These are phyloP conservation scores for Chalaropsis ovoidea DNA, from an alignment of 2,329 filamentous ascomycete genomes.

Conservation along the genomic window DNA sequence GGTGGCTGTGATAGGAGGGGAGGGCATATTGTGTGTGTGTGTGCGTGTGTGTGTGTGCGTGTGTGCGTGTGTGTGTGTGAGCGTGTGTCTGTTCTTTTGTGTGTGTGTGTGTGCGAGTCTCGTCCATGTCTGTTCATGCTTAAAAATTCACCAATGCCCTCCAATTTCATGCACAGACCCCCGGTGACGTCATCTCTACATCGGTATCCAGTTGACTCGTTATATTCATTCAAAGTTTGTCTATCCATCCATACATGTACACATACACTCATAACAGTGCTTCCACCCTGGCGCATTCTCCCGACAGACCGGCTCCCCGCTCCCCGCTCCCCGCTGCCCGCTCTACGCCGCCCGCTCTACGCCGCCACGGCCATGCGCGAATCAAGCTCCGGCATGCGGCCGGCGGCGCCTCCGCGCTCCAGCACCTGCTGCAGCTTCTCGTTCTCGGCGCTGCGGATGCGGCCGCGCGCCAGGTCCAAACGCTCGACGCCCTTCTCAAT, in stretches of 20 bases:
- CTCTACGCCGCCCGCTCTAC: neutral
- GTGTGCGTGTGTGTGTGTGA: no score
- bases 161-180: neutral
- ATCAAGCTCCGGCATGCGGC: slow-evolving; percentile 27
- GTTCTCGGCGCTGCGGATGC: slow-evolving; percentile 49
- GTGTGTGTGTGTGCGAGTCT: no score
- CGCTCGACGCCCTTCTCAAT: slow-evolving; percentile 64
- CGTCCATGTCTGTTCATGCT: no score
- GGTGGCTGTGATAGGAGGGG: neutral
- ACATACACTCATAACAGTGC: slow-evolving; percentile 4
- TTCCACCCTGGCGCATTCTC: neutral
- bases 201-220: neutral
- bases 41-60: neutral
- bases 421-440: slow-evolving; percentile 46
- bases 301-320: no score
- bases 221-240: slow-evolving; percentile 17
- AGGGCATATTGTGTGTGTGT: slow-evolving; percentile 4
- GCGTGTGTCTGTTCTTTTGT: no score
- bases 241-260: slow-evolving; percentile 13
- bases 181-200: neutral
- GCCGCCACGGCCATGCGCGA: slow-evolving; percentile 1
- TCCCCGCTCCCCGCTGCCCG: no score
- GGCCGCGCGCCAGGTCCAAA: slow-evolving; percentile 53
- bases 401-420: slow-evolving; percentile 33
- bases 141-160: no score